phyloP scores from a whole-genome alignment of 805 yeast species.

The Grigorovia humatica region DNA sequence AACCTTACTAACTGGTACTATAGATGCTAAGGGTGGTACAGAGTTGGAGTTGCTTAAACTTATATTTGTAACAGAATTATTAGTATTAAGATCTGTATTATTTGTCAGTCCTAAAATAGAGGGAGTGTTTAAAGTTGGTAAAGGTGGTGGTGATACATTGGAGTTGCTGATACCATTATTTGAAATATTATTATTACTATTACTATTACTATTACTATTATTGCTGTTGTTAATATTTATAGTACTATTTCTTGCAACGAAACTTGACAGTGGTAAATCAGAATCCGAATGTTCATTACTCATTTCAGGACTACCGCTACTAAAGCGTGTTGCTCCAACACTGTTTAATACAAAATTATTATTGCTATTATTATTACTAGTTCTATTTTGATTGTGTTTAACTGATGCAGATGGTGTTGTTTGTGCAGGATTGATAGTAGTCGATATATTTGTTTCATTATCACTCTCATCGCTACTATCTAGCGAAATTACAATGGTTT shows the following conservation, averaged over 20 bases:
- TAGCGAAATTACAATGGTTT: conserved; percentile 29
- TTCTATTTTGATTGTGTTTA: background rate
- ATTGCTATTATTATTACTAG: background rate
- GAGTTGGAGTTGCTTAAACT: background rate
- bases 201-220: background rate
- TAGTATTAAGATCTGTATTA: background rate
- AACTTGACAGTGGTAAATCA: conserved; percentile 7
- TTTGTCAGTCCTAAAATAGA: conserved; percentile 1
- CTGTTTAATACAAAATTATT: background rate
- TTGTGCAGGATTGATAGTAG: background rate
- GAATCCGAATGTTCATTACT: conserved; percentile 1
- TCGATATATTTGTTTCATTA: background rate
- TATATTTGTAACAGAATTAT: background rate
- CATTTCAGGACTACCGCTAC: background rate
- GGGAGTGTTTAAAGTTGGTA: background rate
- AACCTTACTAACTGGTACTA: background rate
- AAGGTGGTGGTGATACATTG: background rate
- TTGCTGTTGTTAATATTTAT: background rate
- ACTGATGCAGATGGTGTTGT: background rate
- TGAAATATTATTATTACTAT: too few species aligned
- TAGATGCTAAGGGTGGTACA: background rate
- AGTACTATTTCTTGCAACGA: background rate
- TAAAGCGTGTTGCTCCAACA: background rate
- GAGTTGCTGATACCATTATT: background rate
- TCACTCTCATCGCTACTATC: conserved; percentile 36